Evolutionary conservation across 176 grass and related monocot genomes (phyloP), one percentile per base, ranked within the genome.

Genomic region (Ensete glaucum): DNA sequence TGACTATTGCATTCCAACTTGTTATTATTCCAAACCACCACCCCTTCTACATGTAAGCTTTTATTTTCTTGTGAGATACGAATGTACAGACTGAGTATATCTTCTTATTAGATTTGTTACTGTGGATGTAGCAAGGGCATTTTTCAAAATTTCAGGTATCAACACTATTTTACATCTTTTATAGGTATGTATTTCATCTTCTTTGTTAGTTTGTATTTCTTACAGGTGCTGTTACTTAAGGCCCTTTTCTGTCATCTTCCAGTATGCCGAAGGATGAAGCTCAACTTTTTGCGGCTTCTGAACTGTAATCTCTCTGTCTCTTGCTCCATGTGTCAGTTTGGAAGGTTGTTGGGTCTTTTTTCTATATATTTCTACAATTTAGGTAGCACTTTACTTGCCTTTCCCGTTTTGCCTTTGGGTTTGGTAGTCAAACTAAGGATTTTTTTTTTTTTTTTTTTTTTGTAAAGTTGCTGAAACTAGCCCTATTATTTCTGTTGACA

Each of bases 181-280:
- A 99, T 86, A 94, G 90, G 95, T 99, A 86, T 75, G 14, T 56
- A n/a, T 27, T 54, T 73, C 49, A 77, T 75, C 14, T 27, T 62
- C 50, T 62, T 65, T 73, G 53, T 81, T 65, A 78, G 66, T 3
- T 11, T 70, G 72, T 51, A 50, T 15, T n/a, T 25, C n/a, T 59
- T 21, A 22, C 69, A 53, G 34, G 67, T 14, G 66, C 73, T 67
- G 10, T 8, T 52, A 73, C 6, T 12, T 77, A 15, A 29, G 60
- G 70, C 54, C 51, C 50, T 64, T 58, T 73, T 81, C 9, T 70
- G 19, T 6, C 9, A 11, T 76, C 70, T 81, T 83, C 65, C 90
- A 99, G 95, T 76, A 94, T 99, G 95, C 95, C 95, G 1, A 99
- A 89, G 70, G 95, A 99, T 82, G 90, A 99, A 91, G 88, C 88